phyloP scores from a whole-genome alignment of 2,329 filamentous ascomycete genomes.

The Arachnopeziza araneosa region DNA sequence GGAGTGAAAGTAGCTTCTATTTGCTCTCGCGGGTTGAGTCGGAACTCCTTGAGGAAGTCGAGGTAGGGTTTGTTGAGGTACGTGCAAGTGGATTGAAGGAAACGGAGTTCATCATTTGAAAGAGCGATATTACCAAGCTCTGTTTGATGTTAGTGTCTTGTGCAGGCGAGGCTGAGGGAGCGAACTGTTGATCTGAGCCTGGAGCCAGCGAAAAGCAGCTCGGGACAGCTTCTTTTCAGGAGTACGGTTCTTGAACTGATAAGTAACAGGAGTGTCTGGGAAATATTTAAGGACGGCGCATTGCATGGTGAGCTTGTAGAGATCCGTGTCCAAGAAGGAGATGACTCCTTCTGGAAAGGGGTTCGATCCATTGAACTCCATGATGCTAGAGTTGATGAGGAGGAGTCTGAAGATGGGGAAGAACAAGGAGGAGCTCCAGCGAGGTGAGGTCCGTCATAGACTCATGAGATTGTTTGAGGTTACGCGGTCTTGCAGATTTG shows the following conservation, averaged over 20 bases:
- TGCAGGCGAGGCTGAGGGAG: constrained; percentile 9
- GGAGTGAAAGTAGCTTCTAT: constrained; percentile 55
- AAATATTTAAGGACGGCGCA: constrained; percentile 93
- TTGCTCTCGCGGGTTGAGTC: constrained; percentile 74
- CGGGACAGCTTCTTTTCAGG: constrained; percentile 87
- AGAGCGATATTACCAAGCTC: constrained; percentile 79
- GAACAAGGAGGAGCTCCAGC: background rate
- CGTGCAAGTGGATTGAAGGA: constrained; percentile 70
- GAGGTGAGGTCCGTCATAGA: background rate
- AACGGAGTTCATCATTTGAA: constrained; percentile 72
- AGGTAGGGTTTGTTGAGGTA: constrained; percentile 79
- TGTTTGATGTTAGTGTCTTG: constrained; percentile 34
- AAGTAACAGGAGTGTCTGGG: constrained; percentile 74
- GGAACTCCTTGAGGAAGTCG: constrained; percentile 74
- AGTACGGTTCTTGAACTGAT: constrained; percentile 92
- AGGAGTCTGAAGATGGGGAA: background rate
- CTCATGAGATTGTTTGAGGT: background rate
- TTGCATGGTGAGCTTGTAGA: constrained; percentile 98
- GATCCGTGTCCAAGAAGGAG: constrained; percentile 73
- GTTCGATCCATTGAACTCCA: constrained; percentile 63
- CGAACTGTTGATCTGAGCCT: constrained; percentile 74
- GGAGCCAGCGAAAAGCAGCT: constrained; percentile 77
- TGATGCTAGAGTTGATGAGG: constrained; percentile 25
- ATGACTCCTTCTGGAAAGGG: constrained; percentile 70
- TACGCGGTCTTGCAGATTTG: background rate